These are phyloP conservation scores for Pluteus cervinus DNA, from an alignment of 768 basidiomycete genomes.

Conservation along the genomic window DNA sequence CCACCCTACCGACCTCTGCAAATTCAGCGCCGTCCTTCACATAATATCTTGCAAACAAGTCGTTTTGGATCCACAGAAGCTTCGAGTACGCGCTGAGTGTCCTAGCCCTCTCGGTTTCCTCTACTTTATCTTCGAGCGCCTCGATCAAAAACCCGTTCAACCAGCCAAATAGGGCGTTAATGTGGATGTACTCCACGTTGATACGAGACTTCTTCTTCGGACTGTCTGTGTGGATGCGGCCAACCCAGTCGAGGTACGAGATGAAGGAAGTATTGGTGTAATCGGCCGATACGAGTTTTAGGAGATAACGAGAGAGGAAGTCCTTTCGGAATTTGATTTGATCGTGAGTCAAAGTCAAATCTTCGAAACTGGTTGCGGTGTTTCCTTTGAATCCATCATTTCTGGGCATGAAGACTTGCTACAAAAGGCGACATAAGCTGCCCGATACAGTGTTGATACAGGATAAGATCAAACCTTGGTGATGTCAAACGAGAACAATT, in stretches of 20 bases:
- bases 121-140: no score
- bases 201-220: constrained; percentile 23
- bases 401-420: constrained; percentile 25
- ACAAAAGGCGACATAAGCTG: no score
- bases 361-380: constrained; percentile 30
- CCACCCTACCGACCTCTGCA: no score
- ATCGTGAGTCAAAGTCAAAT: constrained; percentile 35
- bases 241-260: constrained; percentile 43
- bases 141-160: no score
- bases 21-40: no score
- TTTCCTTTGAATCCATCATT: constrained; percentile 36
- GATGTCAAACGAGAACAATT: constrained; percentile 24
- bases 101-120: no score
- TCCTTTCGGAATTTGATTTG: constrained; percentile 43
- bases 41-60: no score
- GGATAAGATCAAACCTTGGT: no score
- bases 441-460: no score
- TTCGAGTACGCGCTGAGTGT: no score
- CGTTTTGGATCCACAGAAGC: no score
- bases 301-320: constrained; percentile 24
- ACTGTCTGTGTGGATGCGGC: constrained; percentile 46
- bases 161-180: no score
- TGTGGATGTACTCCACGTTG: constrained; percentile 32
- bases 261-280: constrained; percentile 34
- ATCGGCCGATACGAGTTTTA: constrained; percentile 37